phyloP scores from a whole-genome alignment of 768 basidiomycete genomes.

The Gloeopeniophorella convolvens region DNA sequence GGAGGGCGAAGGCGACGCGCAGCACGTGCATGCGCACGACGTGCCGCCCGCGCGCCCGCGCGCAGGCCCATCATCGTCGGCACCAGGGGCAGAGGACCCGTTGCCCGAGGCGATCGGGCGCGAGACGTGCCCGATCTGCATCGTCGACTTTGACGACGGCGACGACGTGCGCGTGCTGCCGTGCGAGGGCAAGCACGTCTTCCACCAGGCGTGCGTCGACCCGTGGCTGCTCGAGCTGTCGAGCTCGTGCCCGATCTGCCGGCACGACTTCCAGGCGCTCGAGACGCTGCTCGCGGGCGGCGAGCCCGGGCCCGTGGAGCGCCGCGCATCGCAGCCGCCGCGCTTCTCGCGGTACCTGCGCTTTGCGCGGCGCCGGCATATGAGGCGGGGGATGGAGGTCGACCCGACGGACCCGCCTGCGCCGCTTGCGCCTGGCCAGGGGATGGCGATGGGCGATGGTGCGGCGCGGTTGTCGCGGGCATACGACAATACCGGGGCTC shows the following conservation, averaged over 20 bases:
- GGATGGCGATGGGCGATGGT: background rate
- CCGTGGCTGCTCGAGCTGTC: conserved; percentile 90
- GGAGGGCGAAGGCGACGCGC: background rate
- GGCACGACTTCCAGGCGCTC: conserved; percentile 51
- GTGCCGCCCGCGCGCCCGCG: conserved; percentile 13
- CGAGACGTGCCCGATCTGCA: conserved; percentile 92
- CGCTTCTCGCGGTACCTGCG: conserved; percentile 32
- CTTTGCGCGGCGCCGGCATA: conserved; percentile 26
- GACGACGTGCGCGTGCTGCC: conserved; percentile 88
- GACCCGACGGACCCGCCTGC: conserved; percentile 25
- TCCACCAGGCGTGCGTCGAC: conserved; percentile 88
- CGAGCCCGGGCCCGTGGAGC: conserved; percentile 11
- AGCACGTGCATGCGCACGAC: conserved; percentile 7
- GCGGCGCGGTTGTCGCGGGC: too few species aligned
- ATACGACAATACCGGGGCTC: too few species aligned
- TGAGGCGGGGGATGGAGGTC: conserved; percentile 19
- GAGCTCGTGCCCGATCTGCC: conserved; percentile 85
- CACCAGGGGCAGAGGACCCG: conserved; percentile 32
- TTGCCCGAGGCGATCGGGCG: conserved; percentile 64
- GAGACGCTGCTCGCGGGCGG: conserved; percentile 27
- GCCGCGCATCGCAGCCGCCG: conserved; percentile 22
- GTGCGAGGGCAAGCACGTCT: conserved; percentile 86
- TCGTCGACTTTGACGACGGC: conserved; percentile 89
- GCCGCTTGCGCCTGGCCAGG: conserved; percentile 20
- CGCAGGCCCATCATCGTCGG: conserved; percentile 16